These are phyloP conservation scores for Mercurialis annua DNA, from an alignment of 345 rosid genomes.

Conservation along the genomic window DNA sequence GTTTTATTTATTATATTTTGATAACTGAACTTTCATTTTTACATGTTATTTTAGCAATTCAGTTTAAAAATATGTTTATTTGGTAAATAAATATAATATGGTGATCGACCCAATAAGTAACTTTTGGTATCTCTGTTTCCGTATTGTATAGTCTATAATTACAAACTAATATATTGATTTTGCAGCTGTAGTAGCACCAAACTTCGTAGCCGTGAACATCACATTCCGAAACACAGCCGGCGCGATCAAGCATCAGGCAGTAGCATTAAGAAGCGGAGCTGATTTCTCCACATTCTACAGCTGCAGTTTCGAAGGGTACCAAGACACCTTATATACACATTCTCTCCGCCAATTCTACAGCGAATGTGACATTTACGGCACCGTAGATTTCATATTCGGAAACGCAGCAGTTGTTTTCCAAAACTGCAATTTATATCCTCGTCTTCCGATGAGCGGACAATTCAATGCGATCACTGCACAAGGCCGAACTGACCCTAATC, in stretches of 20 bases:
- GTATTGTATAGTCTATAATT: too few relatives aligned
- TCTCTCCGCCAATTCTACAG: conserved; percentile 81
- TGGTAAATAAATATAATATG: too few relatives aligned
- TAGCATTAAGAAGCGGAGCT: conserved; percentile 66
- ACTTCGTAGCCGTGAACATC: conserved; percentile 74
- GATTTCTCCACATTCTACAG: conserved; percentile 74
- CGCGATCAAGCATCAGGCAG: conserved; percentile 78
- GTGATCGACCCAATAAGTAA: too few relatives aligned
- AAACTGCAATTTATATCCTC: conserved; percentile 67
- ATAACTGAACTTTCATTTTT: too few relatives aligned
- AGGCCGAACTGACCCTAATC: conserved; percentile 78
- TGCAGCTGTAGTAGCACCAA: conserved; percentile 72
- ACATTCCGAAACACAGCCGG: conserved; percentile 92
- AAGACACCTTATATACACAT: conserved; percentile 77
- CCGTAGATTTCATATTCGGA: conserved; percentile 88
- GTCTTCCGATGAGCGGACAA: conserved; percentile 66
- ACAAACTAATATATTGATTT: too few relatives aligned
- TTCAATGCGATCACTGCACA: conserved; percentile 89
- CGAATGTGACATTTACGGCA: conserved; percentile 84
- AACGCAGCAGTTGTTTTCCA: conserved; percentile 84
- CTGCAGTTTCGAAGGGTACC: conserved; percentile 86
- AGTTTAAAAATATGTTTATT: too few relatives aligned
- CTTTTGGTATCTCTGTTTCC: too few relatives aligned
- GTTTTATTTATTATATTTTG: too few relatives aligned
- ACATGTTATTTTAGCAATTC: too few relatives aligned